phyloP scores from a whole-genome alignment of 1,284 basidiomycete species.

The Chondrostereum purpureum region DNA sequence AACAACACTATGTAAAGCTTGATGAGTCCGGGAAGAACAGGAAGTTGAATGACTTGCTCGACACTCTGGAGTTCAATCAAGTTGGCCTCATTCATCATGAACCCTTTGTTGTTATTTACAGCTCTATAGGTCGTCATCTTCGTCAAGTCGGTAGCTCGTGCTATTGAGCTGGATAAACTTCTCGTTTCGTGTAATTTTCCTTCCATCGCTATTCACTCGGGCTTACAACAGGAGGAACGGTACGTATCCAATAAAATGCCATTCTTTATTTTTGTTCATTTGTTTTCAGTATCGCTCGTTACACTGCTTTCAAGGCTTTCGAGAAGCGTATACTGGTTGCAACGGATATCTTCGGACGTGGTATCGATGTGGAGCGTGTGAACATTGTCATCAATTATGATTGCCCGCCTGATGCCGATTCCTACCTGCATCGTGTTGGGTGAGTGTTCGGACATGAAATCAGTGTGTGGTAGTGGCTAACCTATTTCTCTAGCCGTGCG shows the following conservation, averaged over 20 bases:
- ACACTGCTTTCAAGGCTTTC: conserved; percentile 98
- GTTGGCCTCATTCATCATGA: conserved; percentile 35
- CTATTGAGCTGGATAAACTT: conserved; percentile 94
- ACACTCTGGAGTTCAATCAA: conserved; percentile 98
- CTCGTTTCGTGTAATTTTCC: conserved; percentile 98
- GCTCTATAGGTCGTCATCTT: conserved; percentile 89
- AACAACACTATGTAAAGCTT: conserved; percentile 97
- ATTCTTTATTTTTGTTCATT: conserved; percentile 7
- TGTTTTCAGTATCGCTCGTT: conserved; percentile 77
- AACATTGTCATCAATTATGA: conserved; percentile 98
- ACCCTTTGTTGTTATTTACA: neutral
- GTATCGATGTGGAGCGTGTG: conserved; percentile 96
- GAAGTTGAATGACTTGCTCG: conserved; percentile 95
- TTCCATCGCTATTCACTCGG: conserved; percentile 96
- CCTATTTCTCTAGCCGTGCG: conserved; percentile 61
- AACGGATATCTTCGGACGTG: conserved; percentile 95
- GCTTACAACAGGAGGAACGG: conserved; percentile 93
- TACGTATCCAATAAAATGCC: conserved; percentile 30
- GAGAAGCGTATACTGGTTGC: conserved; percentile 99
- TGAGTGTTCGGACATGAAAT: conserved; percentile 30
- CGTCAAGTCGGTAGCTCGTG: conserved; percentile 95
- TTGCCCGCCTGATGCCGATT: conserved; percentile 94
- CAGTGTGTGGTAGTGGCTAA: conserved; percentile 2
- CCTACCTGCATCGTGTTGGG: conserved; percentile 98
- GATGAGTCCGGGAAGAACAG: conserved; percentile 96